Evolutionary conservation across 805 yeast species (phyloP).

Genomic region (Henningerozyma blattae): DNA sequence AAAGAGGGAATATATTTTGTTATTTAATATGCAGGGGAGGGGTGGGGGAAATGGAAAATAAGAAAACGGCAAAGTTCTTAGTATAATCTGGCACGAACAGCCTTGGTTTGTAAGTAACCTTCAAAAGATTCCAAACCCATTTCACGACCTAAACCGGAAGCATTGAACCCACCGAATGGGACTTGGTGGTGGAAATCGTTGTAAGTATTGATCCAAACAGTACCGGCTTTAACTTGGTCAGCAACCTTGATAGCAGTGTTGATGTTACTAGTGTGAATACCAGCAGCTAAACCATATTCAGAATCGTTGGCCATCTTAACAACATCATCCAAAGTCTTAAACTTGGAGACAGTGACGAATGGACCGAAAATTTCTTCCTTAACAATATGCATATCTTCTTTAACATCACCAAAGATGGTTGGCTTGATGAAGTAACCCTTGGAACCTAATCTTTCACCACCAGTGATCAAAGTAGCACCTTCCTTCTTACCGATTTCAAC

Average conservation of each 20-base stretch:
- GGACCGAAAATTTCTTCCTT: conserved; percentile 92
- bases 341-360: conserved; percentile 64
- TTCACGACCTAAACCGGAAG: conserved; percentile 86
- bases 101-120: conserved; percentile 71
- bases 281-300: conserved; percentile 79
- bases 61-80: too few species aligned
- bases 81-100: conserved; percentile 34
- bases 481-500: conserved; percentile 53
- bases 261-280: conserved; percentile 63
- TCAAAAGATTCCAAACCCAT: conserved; percentile 79
- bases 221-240: conserved; percentile 60
- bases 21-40: too few species aligned
- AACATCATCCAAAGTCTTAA: conserved; percentile 63
- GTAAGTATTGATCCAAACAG: conserved; percentile 75
- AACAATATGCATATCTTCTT: conserved; percentile 60
- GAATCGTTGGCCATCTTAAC: conserved; percentile 64
- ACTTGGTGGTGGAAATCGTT: conserved; percentile 76
- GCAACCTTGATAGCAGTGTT: conserved; percentile 59
- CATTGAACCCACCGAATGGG: conserved; percentile 88
- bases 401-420: conserved; percentile 76
- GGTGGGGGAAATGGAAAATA: too few species aligned
- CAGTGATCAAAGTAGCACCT: conserved; percentile 63
- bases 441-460: conserved; percentile 66
- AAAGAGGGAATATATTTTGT: too few species aligned
- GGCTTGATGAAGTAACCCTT: conserved; percentile 71